Evolutionary conservation across 441 rosid genomes (phyloP).

Genomic region (Gossypium davidsonii): DNA sequence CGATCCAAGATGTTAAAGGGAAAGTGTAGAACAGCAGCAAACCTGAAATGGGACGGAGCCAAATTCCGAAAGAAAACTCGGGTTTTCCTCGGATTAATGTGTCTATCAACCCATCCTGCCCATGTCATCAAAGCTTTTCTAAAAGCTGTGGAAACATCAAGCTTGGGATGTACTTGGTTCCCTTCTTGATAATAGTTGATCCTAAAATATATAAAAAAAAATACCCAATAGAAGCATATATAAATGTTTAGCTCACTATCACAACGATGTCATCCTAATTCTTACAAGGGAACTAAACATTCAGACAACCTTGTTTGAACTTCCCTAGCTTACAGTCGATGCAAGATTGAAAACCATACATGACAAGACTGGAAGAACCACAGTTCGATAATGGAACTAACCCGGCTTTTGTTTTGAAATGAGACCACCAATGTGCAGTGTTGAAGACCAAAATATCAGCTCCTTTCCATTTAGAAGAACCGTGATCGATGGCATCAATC

Average conservation of each 20-base stretch:
- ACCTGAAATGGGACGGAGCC: constrained; percentile 95
- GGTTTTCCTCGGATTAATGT: constrained; percentile 55
- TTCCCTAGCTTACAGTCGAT: neutral
- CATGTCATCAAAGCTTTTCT: constrained; percentile 73
- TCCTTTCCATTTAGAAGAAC: constrained; percentile 87
- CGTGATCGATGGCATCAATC: constrained; percentile 73
- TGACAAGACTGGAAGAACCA: neutral
- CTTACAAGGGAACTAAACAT: neutral
- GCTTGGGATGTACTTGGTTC: constrained; percentile 51
- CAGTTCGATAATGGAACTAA: constrained; percentile 26
- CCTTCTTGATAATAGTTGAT: constrained; percentile 91
- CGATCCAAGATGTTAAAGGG: neutral
- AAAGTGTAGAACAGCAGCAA: neutral
- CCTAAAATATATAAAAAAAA: neutral
- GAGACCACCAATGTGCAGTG: constrained; percentile 98
- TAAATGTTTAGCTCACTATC: neutral
- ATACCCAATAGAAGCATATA: too few species aligned
- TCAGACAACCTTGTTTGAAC: neutral
- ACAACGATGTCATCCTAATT: neutral
- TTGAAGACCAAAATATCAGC: constrained; percentile 84
- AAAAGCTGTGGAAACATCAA: constrained; percentile 65
- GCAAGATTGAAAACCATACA: neutral
- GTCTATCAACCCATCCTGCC: constrained; percentile 83
- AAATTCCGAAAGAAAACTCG: constrained; percentile 74
- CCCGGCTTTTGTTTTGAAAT: constrained; percentile 90